Base-by-base conservation (phyloP, 2,329 filamentous ascomycete species). In the Fusarium sp. region DNA sequence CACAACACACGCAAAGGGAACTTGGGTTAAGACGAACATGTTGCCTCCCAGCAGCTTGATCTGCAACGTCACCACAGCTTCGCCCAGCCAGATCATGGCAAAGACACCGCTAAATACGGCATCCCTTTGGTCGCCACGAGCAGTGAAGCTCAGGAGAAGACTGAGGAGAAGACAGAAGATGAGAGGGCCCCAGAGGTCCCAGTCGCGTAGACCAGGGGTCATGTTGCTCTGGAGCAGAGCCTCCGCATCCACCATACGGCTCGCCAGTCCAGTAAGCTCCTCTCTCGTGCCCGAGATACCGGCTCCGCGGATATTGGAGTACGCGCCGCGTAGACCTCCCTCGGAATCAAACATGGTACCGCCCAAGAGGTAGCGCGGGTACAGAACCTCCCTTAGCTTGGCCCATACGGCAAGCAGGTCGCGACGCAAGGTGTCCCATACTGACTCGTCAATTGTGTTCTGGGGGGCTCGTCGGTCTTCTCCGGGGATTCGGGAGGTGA, bases 311-410 rank as follows among this genome's bases (percentile, higher is more conserved):
- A 92, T 84, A 73, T 88, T 90, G 22, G 89, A 89, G 80, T 92
- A 92, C 1, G 90, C 90, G 70, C 90, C 90, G 6, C 91, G 88
- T 10, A 92, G 78, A 13, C 87, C 87, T 39, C 84, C 85, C 6
- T 86, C 84, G 48, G 82, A 83, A 70, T 91, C 89, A 65, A 91
- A 88, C 89, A 92, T 91, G 68, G 88, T 90, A 33, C 91, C 91
- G 39, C 90, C 90, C 27, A 99, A 92, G 58, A 99, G 89, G 85
- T 98, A 98, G 81, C 95, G 95, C 20, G 97, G 97, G 84, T 95
- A 99, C 70, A 99, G 90, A 43, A 99, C 97, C 87, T 98, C 96
- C 83, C 94, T 92, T 92, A 99, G 95, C 88, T 99, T 99, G 85
- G 94, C 94, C 96, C 97, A 98, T 39, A 98, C 95, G 29, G 95